Base-by-base conservation (phyloP, 1,139 yeast genomes). In the Williopsis jadinii region DNA sequence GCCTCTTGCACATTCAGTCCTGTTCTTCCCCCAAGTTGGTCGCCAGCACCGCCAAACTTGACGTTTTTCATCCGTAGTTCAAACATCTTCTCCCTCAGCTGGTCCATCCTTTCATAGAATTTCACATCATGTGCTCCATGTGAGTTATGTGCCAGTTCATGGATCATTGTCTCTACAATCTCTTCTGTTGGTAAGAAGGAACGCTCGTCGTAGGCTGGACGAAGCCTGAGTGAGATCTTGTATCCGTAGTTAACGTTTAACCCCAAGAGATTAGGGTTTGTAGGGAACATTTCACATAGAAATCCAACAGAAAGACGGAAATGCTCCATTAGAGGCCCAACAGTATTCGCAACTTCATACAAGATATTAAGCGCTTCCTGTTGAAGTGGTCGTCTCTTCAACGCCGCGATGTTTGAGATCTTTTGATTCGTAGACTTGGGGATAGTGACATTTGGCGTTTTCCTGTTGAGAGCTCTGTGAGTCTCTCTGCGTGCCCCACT, bases 241-340 rank as follows among this genome's bases (percentile, higher is more conserved):
- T 67, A 69, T 1, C 97, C 97, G n/a, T 64, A 64, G 55, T 87
- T 86, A n/a, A 87, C 88, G 61, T 92, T 92, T 46, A 88, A 62
- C 0, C 98, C 97, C 12, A 90, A 64, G 29, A 92, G 62, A 31
- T 72, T 64, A 2, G 73, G 67, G 54, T 76, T 71, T 49, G 74
- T 80, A n/a, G 97, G 97, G 51, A 68, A 84, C 76, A 92, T 85
- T 61, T 92, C 98, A 51, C 85, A 77, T 15, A 92, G 60, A 0
- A 75, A 66, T 1, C 78, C 80, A 3, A 90, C 92, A 44, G 73
- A 75, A 56, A 85, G 76, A 12, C 74, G 73, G 49, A 80, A 72
- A 39, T 76, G 75, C 43, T 77, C 74, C 77, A 92, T 85, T 40
- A 92, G 63, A 1, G 95, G 95, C 0, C 86, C 81, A 30, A 80